Evolutionary conservation across 2,329 filamentous ascomycete species (phyloP), one percentile per base, ranked within the genome.

Genomic region (Pseudomassariella vexata): DNA sequence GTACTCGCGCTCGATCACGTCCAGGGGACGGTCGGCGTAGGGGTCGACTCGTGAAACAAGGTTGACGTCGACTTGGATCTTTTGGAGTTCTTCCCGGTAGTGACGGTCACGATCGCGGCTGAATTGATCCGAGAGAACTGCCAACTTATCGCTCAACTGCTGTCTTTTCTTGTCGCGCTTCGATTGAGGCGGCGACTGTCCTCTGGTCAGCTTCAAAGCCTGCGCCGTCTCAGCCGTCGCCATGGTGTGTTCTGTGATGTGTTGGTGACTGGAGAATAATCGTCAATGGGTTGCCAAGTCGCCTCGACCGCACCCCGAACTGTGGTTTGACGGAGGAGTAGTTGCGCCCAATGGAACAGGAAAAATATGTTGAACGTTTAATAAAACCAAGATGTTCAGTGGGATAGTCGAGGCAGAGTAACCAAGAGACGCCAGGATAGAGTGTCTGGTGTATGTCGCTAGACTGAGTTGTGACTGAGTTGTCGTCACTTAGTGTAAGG

Each of bases 101-200:
- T 87, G 80, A 41, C 75, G 68, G 57, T 95, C 87, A 43, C 85
- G 76, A 52, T 94, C 88, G 41, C 82, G 76, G 42, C 79, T 76
- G 60, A 95, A 90, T 44, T 80, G 79, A 33, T 82, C 77, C 34
- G 82, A 79, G 59, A 95, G 79, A 35, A 79, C 75, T 24, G 77
- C 73, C 6, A 95, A 74, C 42, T 84, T 82, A 39, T 95, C 88
- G 45, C 80, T 77, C 39, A 95, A 77, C 49, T 82, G 79, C 49
- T 85, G 85, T 40, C 88, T 81, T 54, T 89, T 81, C 60, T 94
- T 92, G 63, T 96, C 90, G 58, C 87, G 78, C 66, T 95, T 95
- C 24, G 86, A 90, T 41, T 68, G 68, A 23, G 32, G 32, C 5
- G 32, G 32, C 4, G 32, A 34, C 11, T 28, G 32, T 23, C 19